A percentile compares a stretch with the other conserved stretches of the same genome.
phyloP scores from a whole-genome alignment of 2,329 filamentous ascomycete species.

The Triangularia setosa region DNA sequence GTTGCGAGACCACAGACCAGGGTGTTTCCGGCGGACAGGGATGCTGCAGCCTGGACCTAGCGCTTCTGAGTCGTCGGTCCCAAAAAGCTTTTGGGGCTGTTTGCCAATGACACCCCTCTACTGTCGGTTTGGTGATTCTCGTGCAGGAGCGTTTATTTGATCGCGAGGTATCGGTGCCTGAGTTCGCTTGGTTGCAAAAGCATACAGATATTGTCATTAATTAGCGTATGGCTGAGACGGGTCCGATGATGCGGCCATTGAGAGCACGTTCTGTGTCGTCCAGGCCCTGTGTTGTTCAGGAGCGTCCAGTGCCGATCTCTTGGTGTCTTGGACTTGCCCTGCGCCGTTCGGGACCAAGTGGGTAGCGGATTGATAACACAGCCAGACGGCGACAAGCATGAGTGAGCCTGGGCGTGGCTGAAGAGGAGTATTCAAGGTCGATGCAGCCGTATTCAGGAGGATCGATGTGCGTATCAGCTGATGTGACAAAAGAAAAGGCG shows the following conservation, averaged over 20 bases:
- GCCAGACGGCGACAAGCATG: neutral
- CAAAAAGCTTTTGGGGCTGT: neutral
- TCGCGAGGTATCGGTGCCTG: neutral
- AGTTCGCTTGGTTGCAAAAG: neutral
- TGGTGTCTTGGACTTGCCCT: neutral
- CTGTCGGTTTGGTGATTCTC: neutral
- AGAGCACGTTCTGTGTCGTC: neutral
- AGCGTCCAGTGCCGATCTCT: neutral
- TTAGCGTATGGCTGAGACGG: conserved; percentile 6
- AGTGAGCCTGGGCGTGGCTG: neutral
- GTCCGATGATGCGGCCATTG: neutral
- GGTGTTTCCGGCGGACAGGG: conserved; percentile 1
- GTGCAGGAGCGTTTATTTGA: neutral
- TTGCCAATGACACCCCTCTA: neutral
- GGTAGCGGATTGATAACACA: neutral
- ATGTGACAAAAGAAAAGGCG: conserved; percentile 2
- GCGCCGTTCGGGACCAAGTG: neutral
- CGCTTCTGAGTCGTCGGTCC: conserved; percentile 3
- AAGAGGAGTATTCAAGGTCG: neutral
- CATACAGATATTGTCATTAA: neutral
- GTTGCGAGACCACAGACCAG: neutral
- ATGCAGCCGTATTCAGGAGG: neutral
- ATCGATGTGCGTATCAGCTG: neutral
- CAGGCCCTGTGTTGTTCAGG: neutral
- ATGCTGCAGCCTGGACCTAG: conserved; percentile 5